These are phyloP conservation scores for Neurospora intermedia DNA, from an alignment of 495 filamentous ascomycete genomes.

Conservation along the genomic window DNA sequence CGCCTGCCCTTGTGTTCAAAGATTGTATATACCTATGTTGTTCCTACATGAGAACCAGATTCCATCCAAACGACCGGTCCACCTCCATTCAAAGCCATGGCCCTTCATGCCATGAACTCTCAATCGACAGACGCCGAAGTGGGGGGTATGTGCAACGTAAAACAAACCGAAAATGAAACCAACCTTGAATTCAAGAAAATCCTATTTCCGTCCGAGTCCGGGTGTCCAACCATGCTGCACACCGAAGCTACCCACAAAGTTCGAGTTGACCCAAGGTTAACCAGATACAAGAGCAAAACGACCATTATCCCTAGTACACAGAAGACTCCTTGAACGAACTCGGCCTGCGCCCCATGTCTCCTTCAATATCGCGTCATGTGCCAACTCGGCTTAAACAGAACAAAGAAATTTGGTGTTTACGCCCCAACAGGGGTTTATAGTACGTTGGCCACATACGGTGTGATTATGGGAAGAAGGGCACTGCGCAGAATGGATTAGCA, in stretches of 20 bases:
- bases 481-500: slow-evolving; percentile 15
- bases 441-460: slow-evolving; percentile 44
- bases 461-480: slow-evolving; percentile 34
- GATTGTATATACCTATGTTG: slow-evolving; percentile 7
- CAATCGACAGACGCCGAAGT: slow-evolving; percentile 3
- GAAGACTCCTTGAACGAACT: not conserved
- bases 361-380: not conserved
- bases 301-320: not conserved
- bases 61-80: slow-evolving; percentile 6
- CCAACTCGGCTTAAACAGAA: not conserved
- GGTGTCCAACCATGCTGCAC: not conserved
- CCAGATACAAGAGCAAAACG: not conserved
- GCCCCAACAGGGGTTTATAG: slow-evolving; percentile 16
- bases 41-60: slow-evolving; percentile 4
- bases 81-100: slow-evolving; percentile 5
- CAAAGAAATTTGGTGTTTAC: not conserved
- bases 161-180: slow-evolving; percentile 9
- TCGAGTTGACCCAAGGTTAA: not conserved
- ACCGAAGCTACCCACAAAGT: not conserved
- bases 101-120: not conserved
- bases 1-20: not conserved
- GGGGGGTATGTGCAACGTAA: slow-evolving; percentile 16
- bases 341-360: not conserved
- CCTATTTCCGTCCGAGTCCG: not conserved
- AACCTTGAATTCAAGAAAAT: slow-evolving; percentile 1